Evolutionary conservation across 306 rosid species (phyloP), one percentile per base, ranked within the genome.

Genomic region (Medicago ruthenica): DNA sequence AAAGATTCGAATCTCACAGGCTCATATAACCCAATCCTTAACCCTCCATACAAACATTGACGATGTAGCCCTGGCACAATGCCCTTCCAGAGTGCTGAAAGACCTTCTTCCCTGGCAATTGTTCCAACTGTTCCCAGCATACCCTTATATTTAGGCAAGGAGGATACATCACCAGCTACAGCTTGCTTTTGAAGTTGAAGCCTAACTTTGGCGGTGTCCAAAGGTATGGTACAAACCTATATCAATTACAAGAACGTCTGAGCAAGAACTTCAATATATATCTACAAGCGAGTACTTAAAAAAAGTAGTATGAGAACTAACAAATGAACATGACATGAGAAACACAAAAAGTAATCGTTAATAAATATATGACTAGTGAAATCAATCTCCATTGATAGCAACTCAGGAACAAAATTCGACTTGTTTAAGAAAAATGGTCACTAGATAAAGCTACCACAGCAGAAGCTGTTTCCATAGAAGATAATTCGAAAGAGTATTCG

Each of bases 171-270:
- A 0, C 96, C 98, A 8, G 79, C 87, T 37, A 80, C 80, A 64
- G 85, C 93, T 77, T 89, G 91, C 82, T 92, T 95, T 79, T 95
- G 99, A 65, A 95, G 89, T 85, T 95, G 99, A 80, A 95, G 99
- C 91, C 99, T 89, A 70, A 95, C 99, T 87, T 95, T 92, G 74
- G 99, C 99, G 44, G 99, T 95, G 88, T 95, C 99, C 95, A 95
- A 76, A 22, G 99, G 99, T 80, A 95, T 95, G 40, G 97, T 95
- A 70, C 93, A 90, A 17, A 86, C 71, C 99, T 95, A 85, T 75
- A 80, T 84, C 88, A 79, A 65, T 55, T 72, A 68, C 67, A 80
- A 71, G 14, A 36, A 31, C 15, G 73, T 16, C 7, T 55, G 44
- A 76, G 66, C 48, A 71, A 8, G 37, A 73, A 50, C 40, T 55